Conservation (phyloP, 2,329 filamentous ascomycete species). For the Aspergillus caelatus region DNA sequence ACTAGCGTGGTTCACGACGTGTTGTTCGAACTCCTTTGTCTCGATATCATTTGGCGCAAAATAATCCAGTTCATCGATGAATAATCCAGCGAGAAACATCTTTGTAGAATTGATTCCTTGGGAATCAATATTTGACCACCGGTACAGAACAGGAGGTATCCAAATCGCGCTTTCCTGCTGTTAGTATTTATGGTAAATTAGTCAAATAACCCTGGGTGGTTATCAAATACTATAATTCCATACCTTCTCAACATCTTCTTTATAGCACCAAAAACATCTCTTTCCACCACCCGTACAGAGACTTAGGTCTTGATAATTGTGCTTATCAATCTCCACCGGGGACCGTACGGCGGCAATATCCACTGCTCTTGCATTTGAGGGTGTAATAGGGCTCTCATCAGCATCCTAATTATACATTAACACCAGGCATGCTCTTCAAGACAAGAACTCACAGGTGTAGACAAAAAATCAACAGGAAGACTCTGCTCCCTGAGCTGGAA, state of each 20-base stretch:
- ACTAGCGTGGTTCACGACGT: constrained; percentile 30
- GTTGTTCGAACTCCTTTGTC: constrained; percentile 19
- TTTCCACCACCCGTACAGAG: constrained; percentile 24
- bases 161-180: background rate
- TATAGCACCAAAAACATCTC: constrained; percentile 27
- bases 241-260: constrained; percentile 12
- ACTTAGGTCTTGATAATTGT: background rate
- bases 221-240: background rate
- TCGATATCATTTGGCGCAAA: constrained; percentile 21
- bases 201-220: background rate
- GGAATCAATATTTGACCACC: constrained; percentile 35
- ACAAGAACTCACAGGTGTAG: background rate
- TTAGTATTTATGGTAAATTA: background rate
- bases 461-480: background rate
- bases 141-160: constrained; percentile 35
- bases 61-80: constrained; percentile 11
- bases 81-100: constrained; percentile 31
- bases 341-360: background rate
- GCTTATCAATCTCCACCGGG: background rate
- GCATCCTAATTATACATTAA: background rate
- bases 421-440: background rate
- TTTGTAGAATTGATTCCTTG: constrained; percentile 34
- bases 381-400: background rate
- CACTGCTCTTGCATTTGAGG: background rate
- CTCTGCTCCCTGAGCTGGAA: constrained; percentile 3